Conservation (phyloP, 208 protist species). For the Acanthamoeba sp. region DNA sequence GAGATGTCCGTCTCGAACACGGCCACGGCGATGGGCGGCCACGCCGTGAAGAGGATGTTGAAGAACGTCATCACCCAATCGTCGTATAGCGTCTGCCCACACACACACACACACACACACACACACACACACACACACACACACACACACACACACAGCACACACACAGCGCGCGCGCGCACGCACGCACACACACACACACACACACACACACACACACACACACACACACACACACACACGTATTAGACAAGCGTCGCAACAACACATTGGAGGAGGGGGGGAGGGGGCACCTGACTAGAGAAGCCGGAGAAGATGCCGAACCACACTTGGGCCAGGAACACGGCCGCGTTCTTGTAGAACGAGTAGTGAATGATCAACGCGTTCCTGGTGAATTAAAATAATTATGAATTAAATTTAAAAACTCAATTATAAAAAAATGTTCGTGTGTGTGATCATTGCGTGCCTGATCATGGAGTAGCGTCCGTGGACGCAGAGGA, state of each 20-base stretch:
- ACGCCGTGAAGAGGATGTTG: slow-evolving; percentile 91
- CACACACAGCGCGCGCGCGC: no score
- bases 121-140: background rate
- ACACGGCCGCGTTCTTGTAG: slow-evolving; percentile 97
- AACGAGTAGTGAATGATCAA: slow-evolving; percentile 96
- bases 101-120: background rate
- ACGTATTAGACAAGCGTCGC: background rate
- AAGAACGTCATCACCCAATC: slow-evolving; percentile 80
- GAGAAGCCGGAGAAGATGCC: slow-evolving; percentile 93
- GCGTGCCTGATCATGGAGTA: background rate
- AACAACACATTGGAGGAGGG: no score
- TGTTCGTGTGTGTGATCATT: slow-evolving; percentile 84
- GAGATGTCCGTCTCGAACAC: slow-evolving; percentile 89
- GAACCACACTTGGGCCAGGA: slow-evolving; percentile 94
- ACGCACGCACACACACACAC: slow-evolving; percentile 3
- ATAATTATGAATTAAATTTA: no score
- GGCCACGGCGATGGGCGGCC: slow-evolving; percentile 88
- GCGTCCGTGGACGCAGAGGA: background rate
- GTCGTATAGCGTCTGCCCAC: slow-evolving; percentile 84
- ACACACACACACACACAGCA: no score
- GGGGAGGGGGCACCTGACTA: slow-evolving; percentile 86
- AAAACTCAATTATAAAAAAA: no score
- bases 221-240: background rate
- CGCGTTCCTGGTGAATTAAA: no score
- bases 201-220: background rate